Evolutionary conservation across 2,329 filamentous ascomycete species (phyloP).

Genomic region (Thelonectria discophora): DNA sequence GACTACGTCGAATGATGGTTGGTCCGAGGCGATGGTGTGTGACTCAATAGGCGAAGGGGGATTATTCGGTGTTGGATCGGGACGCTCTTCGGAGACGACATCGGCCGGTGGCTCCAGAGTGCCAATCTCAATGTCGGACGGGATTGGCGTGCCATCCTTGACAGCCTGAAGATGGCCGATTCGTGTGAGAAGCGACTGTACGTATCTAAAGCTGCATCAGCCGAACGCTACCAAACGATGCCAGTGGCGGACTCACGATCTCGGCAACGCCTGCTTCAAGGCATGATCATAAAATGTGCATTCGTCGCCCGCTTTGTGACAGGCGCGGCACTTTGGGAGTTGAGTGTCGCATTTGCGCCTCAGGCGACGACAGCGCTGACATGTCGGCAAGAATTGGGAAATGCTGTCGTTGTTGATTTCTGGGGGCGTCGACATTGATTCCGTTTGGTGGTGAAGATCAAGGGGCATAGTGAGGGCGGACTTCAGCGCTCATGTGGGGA

Average conservation of each 20-base stretch:
- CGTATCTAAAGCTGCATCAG: background rate
- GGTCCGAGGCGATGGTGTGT: no score
- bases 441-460: no score
- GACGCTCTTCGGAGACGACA: no score
- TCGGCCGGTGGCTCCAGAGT: background rate
- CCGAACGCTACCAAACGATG: background rate
- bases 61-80: no score
- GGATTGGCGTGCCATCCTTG: background rate
- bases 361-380: background rate
- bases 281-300: background rate
- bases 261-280: background rate
- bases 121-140: background rate
- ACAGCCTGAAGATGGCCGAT: background rate
- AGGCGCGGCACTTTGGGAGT: background rate
- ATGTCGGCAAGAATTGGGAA: background rate
- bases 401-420: no score
- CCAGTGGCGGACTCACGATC: background rate
- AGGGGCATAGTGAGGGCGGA: no score
- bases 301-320: background rate
- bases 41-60: no score
- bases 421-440: no score
- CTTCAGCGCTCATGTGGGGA: no score
- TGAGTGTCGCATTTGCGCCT: background rate
- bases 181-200: background rate
- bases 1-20: constrained; percentile 5